A percentile compares a stretch with the other conserved stretches of the same genome.
These are phyloP conservation scores for Cladosporium sp. DNA, from an alignment of 2,329 filamentous ascomycete species.

Conservation along the genomic window DNA sequence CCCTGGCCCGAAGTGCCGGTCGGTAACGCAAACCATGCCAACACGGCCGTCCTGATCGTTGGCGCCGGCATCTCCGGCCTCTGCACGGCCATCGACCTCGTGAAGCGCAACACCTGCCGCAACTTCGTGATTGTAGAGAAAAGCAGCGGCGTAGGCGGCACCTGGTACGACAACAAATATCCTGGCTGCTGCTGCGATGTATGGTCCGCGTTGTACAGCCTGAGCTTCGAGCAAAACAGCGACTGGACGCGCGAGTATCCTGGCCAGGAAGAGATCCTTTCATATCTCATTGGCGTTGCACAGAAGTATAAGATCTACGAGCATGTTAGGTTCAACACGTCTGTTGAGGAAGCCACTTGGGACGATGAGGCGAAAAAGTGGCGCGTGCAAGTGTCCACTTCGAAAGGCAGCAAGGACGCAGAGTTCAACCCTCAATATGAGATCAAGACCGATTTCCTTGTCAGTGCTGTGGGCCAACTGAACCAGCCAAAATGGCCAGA, in stretches of 20 bases:
- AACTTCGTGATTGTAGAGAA: conserved; percentile 56
- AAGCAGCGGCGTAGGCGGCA: conserved; percentile 47
- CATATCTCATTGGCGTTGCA: conserved; percentile 49
- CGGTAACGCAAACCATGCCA: conserved; percentile 46
- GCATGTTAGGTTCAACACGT: conserved; percentile 53
- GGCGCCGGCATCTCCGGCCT: conserved; percentile 44
- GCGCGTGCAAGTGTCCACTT: conserved; percentile 44
- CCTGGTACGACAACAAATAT: conserved; percentile 52
- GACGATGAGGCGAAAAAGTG: conserved; percentile 48
- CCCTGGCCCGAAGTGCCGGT: conserved; percentile 42
- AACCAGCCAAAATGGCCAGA: conserved; percentile 48
- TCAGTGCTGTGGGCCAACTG: conserved; percentile 54
- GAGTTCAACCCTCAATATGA: conserved; percentile 48
- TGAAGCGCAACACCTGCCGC: conserved; percentile 45
- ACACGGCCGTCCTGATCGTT: conserved; percentile 52
- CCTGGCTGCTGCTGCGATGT: conserved; percentile 53
- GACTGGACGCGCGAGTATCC: conserved; percentile 54
- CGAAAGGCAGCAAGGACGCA: conserved; percentile 47
- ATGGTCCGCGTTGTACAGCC: conserved; percentile 52
- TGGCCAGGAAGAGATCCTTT: conserved; percentile 54
- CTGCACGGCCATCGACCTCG: conserved; percentile 52
- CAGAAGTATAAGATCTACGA: conserved; percentile 50
- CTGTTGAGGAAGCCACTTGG: conserved; percentile 49
- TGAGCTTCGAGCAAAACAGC: conserved; percentile 55
- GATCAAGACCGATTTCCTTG: conserved; percentile 50